Conservation (phyloP, 129 eudicot genomes). For the Flaveria sonorensis region DNA sequence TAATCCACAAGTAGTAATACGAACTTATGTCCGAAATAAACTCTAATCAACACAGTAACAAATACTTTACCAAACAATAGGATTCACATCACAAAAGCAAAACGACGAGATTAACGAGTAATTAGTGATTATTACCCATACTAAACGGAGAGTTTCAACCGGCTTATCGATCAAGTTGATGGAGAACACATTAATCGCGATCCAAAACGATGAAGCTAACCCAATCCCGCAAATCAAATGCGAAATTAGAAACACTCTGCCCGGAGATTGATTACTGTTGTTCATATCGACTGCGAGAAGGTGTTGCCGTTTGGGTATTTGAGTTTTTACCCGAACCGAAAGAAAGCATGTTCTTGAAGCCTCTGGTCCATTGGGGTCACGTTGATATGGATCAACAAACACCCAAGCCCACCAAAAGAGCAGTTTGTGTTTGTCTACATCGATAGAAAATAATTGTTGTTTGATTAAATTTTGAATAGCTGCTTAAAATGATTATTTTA, state of each 20-base stretch:
- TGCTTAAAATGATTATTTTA: no score
- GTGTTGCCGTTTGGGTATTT: neutral
- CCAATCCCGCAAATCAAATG: constrained; percentile 59
- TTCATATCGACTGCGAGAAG: neutral
- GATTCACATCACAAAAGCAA: neutral
- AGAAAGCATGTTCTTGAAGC: neutral
- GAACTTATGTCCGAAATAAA: neutral
- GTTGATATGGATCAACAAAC: neutral
- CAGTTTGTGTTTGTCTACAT: no score
- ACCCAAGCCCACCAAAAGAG: no score
- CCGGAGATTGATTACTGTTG: constrained; percentile 28
- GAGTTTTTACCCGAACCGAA: neutral
- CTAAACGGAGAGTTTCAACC: constrained; percentile 46
- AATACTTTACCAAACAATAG: neutral
- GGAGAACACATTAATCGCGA: constrained; percentile 49
- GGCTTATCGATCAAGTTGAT: constrained; percentile 49
- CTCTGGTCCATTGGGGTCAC: neutral
- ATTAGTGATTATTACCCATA: constrained; percentile 50
- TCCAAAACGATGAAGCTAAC: constrained; percentile 61
- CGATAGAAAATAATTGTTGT: no score
- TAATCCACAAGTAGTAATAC: neutral
- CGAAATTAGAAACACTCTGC: constrained; percentile 22
- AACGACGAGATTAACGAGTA: neutral
- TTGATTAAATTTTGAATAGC: no score
- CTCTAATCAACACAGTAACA: neutral